phyloP scores from a whole-genome alignment of 257 asterid genomes.

The Plantago elongata region DNA sequence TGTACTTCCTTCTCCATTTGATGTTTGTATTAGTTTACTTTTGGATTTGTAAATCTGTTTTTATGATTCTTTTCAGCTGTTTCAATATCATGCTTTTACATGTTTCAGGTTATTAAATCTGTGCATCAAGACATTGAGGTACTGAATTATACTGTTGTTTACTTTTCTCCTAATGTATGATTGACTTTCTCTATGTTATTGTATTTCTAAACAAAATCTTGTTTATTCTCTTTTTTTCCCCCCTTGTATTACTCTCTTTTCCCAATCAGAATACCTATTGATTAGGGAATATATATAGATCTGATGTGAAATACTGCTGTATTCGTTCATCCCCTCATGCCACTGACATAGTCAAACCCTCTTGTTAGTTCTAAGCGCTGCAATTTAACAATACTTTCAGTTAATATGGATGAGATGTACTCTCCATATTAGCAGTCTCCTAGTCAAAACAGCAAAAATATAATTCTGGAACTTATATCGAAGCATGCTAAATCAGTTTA shows the following conservation, averaged over 20 bases:
- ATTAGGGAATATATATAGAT: not conserved
- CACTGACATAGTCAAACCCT: not conserved
- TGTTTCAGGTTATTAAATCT: slow-evolving; percentile 55
- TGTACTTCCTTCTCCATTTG: not conserved
- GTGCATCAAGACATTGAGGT: slow-evolving; percentile 62
- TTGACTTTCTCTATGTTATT: not conserved
- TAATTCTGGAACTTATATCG: not conserved
- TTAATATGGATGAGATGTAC: not conserved
- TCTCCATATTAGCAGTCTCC: not conserved
- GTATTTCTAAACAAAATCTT: not conserved
- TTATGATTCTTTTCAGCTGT: slow-evolving; percentile 15
- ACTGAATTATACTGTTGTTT: slow-evolving; percentile 15
- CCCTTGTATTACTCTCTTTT: too few relatives aligned
- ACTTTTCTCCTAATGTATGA: not conserved
- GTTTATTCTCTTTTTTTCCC: too few relatives aligned
- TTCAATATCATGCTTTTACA: not conserved
- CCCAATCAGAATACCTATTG: not conserved
- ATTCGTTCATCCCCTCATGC: slow-evolving; percentile 13
- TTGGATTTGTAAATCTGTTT: slow-evolving; percentile 1
- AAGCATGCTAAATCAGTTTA: not conserved
- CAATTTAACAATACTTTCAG: not conserved
- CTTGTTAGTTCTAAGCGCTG: not conserved
- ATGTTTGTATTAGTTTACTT: not conserved
- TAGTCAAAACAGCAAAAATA: too few relatives aligned
- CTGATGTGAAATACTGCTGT: slow-evolving; percentile 9